Percentiles rank a stretch among this genome's conserved stretches.
Evolutionary conservation across 129 eudicot genomes (phyloP).

Genomic region (Helichrysum umbraculigerum): DNA sequence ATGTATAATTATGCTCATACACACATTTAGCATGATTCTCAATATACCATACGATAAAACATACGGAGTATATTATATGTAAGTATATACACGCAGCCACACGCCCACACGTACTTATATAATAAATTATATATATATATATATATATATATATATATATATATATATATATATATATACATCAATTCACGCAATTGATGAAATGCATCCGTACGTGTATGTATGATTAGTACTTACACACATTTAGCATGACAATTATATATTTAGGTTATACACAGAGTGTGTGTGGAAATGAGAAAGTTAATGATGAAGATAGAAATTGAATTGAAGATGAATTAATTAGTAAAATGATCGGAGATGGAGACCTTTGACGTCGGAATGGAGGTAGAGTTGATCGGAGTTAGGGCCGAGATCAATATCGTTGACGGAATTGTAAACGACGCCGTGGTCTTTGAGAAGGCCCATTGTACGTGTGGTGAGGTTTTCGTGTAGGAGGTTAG

Average conservation of each 20-base stretch:
- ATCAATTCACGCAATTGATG: not conserved
- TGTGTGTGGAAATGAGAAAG: not conserved
- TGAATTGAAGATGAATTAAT: not conserved
- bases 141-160: no score
- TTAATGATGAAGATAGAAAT: not conserved
- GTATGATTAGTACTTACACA: not conserved
- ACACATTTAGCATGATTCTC: not conserved
- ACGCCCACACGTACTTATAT: no score
- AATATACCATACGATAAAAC: no score
- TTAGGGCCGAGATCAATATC: conserved; percentile 72
- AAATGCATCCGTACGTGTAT: not conserved
- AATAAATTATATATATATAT: no score
- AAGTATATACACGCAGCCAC: no score
- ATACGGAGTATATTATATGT: no score
- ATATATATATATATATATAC: no score
- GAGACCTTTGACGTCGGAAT: conserved; percentile 86
- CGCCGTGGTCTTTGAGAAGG: conserved; percentile 51
- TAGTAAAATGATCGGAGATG: not conserved
- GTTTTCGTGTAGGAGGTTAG: conserved; percentile 22
- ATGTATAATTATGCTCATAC: not conserved
- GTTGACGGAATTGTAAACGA: conserved; percentile 65
- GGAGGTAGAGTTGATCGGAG: conserved; percentile 59
- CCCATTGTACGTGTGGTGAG: conserved; percentile 67
- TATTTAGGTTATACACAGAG: not conserved
- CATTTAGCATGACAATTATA: conserved; percentile 3